Evolutionary conservation across 2,329 filamentous ascomycete genomes (phyloP), one percentile per base, ranked within the genome.

Genomic region (Hymenoscyphus fructigenus): DNA sequence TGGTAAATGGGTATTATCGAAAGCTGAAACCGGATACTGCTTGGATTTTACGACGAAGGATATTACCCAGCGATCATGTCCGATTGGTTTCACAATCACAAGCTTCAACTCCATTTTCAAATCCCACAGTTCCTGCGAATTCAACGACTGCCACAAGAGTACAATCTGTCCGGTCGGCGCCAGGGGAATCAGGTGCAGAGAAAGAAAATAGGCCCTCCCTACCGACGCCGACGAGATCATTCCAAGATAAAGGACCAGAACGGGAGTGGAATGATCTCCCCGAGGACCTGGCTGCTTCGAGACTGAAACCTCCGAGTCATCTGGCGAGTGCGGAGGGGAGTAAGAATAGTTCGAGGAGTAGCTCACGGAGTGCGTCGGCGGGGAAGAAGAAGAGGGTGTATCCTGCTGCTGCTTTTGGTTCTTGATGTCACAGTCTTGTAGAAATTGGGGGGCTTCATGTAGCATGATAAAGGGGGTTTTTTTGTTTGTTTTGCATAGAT

Each of bases 211-310:
- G 5, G 81, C 67, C 26, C 91, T 83, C 5, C 80, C 83, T 2
- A 76, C 62, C 63, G 47, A 64, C 38, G 5, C 50, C 68, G 23
- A 58, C 67, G 28, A 55, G 68, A 2, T 88, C 85, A 0, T 89
- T 82, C 74, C 86, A 88, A 75, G 88, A 85, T 65, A 76, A 79
- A 69, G 80, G 86, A 6, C 83, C 87, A 2, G 82, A 84, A 23
- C 85, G 77, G 34, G 87, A 89, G 72, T 89, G 87, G 87, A 89
- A 89, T 76, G 87, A 89, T 72, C 72, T 89, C 10, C 87, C 87
- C 0, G 79, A 80, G 10, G 86, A 89, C 60, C 56, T 76, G 1
- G 53, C 65, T 10, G 64, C 56, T 17, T 34, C 66, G 14, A 38
- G 72, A 10, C 75, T 83, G 12, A 72, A 75, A 23, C 65, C 74